Evolutionary conservation across 2,329 filamentous ascomycete genomes (phyloP), one percentile per base, ranked within the genome.

Genomic region (Chrysoporthe austroafricana): DNA sequence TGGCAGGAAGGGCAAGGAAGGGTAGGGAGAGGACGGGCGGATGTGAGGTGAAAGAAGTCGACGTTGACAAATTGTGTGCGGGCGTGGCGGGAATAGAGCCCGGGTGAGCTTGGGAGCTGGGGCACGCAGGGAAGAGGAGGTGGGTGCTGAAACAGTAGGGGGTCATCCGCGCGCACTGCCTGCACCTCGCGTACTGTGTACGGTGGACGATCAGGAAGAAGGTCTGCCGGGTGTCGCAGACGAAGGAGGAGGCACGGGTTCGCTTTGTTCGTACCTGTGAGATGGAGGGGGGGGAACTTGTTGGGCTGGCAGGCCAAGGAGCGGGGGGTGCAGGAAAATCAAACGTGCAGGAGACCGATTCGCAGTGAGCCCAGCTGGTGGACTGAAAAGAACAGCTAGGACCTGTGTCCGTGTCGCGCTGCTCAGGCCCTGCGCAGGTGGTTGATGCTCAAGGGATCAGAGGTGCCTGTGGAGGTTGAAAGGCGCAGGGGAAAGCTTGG

Each of bases 131-230:
- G 68, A 62, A 64, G 52, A 62, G 57, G 43, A 61, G 46, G 54
- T 62, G 44, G 58, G 54, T 64, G 65, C 62, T 69, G 66, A 68
- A 69, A 69, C 66, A 52, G 39, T 59, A 62, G 62, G 66, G 26
- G 59, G 34, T 36, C 16, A n/a, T 62, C 52, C 39, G 63, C 63
- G 52, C 42, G 39, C 50, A 39, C 58, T 36, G 52, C 39, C 34
- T 26, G 46, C 62, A 48, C 59, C 46, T 34, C 66, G 68, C 59
- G 58, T 69, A 58, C 58, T 44, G 18, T 43, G 39, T 44, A 44
- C 11, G 11, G 26, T 54, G 50, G 11, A 54, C 50, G 11, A 16
- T 54, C 16, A n/a, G n/a, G 18, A 16, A n/a, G 18, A 21, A 67
- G 36, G 11, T 62, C 56, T 69, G 61, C 43, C 52, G 56, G 21